Evolutionary conservation across 208 protist genomes (phyloP), one percentile per base, ranked within the genome.

Genomic region (Dictyostelium gargantuum): DNA sequence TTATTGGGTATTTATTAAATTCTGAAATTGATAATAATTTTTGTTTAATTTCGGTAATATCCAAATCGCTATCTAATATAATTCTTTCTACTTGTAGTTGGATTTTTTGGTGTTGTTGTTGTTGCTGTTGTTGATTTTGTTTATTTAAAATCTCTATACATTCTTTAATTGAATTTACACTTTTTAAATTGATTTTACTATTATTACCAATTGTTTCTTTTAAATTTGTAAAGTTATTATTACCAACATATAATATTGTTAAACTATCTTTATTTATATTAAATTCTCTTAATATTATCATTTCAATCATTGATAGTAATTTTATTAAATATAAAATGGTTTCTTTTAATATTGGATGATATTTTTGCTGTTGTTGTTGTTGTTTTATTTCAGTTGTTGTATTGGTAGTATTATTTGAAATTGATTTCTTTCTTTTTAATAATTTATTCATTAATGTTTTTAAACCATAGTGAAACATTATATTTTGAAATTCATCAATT

Each of bases 61-160:
- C 63, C 9, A 85, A 48, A 29, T 84, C 80, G 40, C 13, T 85
- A 75, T 85, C 46, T 13, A 85, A 56, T 13, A 85, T 23, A 6
- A 85, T 75, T 85, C 80, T 85, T 6, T 56, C 19, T n/a, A n/a
- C n/a, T n/a, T n/a, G n/a, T n/a, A n/a, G n/a, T n/a, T n/a, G n/a
- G n/a, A n/a, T n/a, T n/a, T n/a, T n/a, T n/a, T n/a, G n/a, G n/a
- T n/a, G n/a, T n/a, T n/a, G n/a, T n/a, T n/a, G n/a, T n/a, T n/a
- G n/a, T n/a, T n/a, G n/a, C n/a, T n/a, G n/a, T 8, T 56, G 19
- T 56, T 56, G 19, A 56, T 26, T 56, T 52, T 52, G 48, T 56
- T 56, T 56, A 21, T 63, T 82, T 19, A 48, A 70, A 70, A 15
- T 42, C 1, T 70, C 8, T 23, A 32, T 70, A 23, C 13, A 40